Evolutionary conservation across 768 basidiomycete genomes (phyloP).

Genomic region (Termitomyces sp.): DNA sequence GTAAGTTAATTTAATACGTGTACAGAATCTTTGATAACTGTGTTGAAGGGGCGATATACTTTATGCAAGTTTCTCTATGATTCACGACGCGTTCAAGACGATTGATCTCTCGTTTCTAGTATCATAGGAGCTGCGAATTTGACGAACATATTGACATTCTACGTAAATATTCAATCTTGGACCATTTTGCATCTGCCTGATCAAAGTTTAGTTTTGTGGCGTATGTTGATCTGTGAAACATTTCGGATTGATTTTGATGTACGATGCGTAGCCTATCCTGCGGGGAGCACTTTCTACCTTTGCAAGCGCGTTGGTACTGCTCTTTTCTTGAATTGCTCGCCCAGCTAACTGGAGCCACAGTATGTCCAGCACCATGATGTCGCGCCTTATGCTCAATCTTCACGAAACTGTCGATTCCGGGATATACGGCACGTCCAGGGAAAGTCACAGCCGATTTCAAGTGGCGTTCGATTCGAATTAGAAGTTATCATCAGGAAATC

Average conservation of each 20-base stretch:
- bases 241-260: background rate
- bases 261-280: background rate
- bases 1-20: background rate
- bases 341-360: conserved; percentile 1
- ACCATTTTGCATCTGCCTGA: background rate
- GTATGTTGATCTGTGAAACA: background rate
- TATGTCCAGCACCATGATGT: conserved; percentile 14
- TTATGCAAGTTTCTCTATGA: background rate
- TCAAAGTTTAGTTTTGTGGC: background rate
- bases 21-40: background rate
- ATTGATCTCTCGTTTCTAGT: background rate
- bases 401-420: conserved; percentile 4
- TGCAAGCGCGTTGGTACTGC: background rate
- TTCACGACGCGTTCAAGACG: background rate
- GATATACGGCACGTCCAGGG: background rate
- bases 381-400: conserved; percentile 15
- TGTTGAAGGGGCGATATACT: background rate
- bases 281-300: conserved; percentile 1
- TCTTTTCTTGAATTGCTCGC: background rate
- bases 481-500: background rate
- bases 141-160: conserved; percentile 1
- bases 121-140: background rate
- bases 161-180: background rate
- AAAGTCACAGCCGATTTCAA: background rate
- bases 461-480: background rate